Base-by-base conservation (phyloP, 768 basidiomycete genomes). In the Rhodotorula diobovata region DNA sequence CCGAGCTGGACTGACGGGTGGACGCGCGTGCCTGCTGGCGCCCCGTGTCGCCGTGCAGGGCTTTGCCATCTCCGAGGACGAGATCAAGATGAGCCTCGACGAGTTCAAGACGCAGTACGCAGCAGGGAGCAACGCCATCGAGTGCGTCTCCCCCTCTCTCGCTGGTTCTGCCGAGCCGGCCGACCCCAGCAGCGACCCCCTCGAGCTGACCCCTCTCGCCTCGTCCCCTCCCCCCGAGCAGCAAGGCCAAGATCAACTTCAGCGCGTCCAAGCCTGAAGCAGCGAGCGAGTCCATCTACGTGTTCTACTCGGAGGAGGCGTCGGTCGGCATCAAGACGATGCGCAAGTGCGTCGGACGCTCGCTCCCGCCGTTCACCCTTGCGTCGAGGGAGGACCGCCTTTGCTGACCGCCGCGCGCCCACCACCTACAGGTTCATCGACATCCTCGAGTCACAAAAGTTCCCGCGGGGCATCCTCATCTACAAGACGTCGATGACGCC, bases 401-500 rank as follows among this genome's bases (percentile, higher is more conserved):
- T 55, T 8, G 18, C 34, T 37, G 10, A 14, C 35, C 4, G n/a
- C n/a, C n/a, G n/a, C n/a, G n/a, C n/a, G n/a, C n/a, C n/a, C n/a
- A n/a, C n/a, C n/a, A n/a, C n/a, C n/a, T 3, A n/a, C 79, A 97
- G 95, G 80, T 83, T 99, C 75, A 86, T 98, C 63, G 84, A 85
- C 70, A 92, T 95, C 75, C 84, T 99, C 63, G 94, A 98, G 80
- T 90, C 93, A 80, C 91, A 94, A 81, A 85, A 85, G 68, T 96
- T 96, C 61, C 86, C 88, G 77, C 86, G 89, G 75, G 96, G 95
- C 12, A 88, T 99, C 78, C 91, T 99, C 75, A 91, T 99, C 72
- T 98, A 93, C 82, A 89, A 93, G 14, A 91, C 90, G 59, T 93
- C 88, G 77, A 94, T 99, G 90, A 97, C 96, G 18, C 91, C 95